Evolutionary conservation across 192 early-diverging fungal genomes (phyloP), one percentile per base, ranked within the genome.

Genomic region (Gaertneriomyces semiglobifer): DNA sequence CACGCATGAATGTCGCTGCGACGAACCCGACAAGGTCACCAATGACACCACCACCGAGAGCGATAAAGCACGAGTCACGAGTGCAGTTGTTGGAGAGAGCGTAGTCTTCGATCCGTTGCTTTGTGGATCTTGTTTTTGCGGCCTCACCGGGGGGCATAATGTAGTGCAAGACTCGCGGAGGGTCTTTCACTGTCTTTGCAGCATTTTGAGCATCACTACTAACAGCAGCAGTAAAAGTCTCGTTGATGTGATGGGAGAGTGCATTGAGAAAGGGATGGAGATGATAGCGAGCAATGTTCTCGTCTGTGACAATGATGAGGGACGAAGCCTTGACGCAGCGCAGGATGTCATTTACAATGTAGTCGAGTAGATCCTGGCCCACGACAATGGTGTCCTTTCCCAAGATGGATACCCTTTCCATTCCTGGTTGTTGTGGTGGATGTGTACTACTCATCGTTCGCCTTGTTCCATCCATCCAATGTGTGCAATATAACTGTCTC

Each of bases 1-100:
- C 96, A 50, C 95, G 88, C 95, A 99, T 99, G 70, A 95, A 99
- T 3, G 94, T 99, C 6, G 96, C 90, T 8, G 96, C 95, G n/a
- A 96, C 92, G 77, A 88, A 99, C 1, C 96, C 96, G 18, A 90
- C 86, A 58, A 99, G 75, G 76, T 99, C 96, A 53, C 96, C 95
- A 71, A 99, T 93, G 0, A 98, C 96, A 5, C 96, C 96, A 46
- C 95, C 96, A 63, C 96, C 96, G 50, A 99, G 83, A 0, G 95
- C 95, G 40, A 99, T 74, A 48, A 99, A 81, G 64, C 90, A 89
- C 2, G 93, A 92, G 72, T 99, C 96, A 51, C 96, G 84, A 38
- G 94, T 96, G 73, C 94, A 95, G 14, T 83, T 82, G 50, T 92
- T 61, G 16, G 69, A 65, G 18, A 99, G 84, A 74, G 95, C 84